Evolutionary conservation across 2,329 filamentous ascomycete genomes (phyloP), one percentile per base, ranked within the genome.

Genomic region (Tolypocladium sp.): DNA sequence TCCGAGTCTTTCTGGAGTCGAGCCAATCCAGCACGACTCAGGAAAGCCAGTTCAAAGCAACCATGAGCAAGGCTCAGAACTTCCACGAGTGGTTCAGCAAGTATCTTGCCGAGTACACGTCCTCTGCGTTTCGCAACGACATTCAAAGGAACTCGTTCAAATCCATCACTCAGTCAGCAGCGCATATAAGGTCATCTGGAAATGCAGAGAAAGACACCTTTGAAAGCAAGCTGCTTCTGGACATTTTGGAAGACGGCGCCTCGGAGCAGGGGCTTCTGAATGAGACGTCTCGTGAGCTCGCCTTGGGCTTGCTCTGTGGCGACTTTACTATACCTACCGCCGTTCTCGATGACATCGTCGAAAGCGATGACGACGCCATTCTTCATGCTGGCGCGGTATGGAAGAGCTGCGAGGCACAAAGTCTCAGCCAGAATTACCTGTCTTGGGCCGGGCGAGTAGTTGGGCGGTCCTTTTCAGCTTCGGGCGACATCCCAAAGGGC

Each of bases 361-460:
- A 84, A 35, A 79, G 79, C 1, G 91, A 96, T 68, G 69, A 79
- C 20, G 79, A 85, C 51, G 87, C 91, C 13, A 71, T 83, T 15
- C 71, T 75, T 1, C 84, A 87, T 67, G 83, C 86, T 2, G 77
- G 85, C 15, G 82, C 86, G 22, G 80, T 97, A 0, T 94, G 89
- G 87, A 86, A 87, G 68, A 92, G 89, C 49, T 89, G 91, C 64
- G 80, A 83, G 60, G 79, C 82, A n/a, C 77, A 81, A 42, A 76
- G 82, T 2, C 77, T 88, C 20, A 89, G 86, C 59, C 76, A 82
- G 33, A 82, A 85, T 20, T 97, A 94, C 69, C 76, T 91, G 1
- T 77, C 90, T 1, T 99, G 95, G 95, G 89, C 90, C 52, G 92
- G 90, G 3, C 83, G 88, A 62, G 88, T 92, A 2, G 79, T 97